Base-by-base conservation (phyloP, 2,329 filamentous ascomycete species). In the Colletotrichum destructivum region DNA sequence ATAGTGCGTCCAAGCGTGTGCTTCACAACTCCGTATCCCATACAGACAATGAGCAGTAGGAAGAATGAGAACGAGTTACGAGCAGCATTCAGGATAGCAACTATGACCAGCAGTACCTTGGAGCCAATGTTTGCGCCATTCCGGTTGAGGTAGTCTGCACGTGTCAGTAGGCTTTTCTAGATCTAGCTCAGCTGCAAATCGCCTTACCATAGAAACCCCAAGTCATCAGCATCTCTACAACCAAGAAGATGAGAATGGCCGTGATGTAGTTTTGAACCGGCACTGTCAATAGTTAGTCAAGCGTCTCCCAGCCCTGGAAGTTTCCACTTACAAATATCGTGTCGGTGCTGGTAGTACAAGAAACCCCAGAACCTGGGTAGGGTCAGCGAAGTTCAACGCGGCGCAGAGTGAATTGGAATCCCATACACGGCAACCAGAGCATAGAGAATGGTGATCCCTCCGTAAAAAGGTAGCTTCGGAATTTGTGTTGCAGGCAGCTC, bases 211-310 rank as follows among this genome's bases (percentile, higher is more conserved):
- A 99, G 85, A 97, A 99, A 54, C 94, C 95, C 96, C 96, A 99
- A 2, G 96, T 99, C 90, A 98, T 95, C 78, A 98, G 86, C 91
- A 98, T 98, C 82, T 99, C 96, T 18, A 98, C 84, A 18, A 98
- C 94, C 54, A 99, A 85, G 84, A 99, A 99, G 63, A 96, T 90
- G 61, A 99, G 87, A 72, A 98, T 99, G 12, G 96, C 96, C 0
- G 96, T 99, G 77, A 99, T 98, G 82, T 99, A 99, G 81, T 99
- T 99, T 82, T 99, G 96, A 2, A 99, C 96, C 18, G 97, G 93
- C 78, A 99, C 91, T 94, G 73, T 8, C 65, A 75, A 64, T n/a
- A 69, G 56, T 69, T 35, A 18, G 46, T 52, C 13, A 38, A 21
- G n/a, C 21, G 8, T 23, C n/a, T 23, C n/a, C 11, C 6, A 51